Conservation (phyloP, 192 early-diverging fungal species). For the Phlyctochytrium bullatum region DNA sequence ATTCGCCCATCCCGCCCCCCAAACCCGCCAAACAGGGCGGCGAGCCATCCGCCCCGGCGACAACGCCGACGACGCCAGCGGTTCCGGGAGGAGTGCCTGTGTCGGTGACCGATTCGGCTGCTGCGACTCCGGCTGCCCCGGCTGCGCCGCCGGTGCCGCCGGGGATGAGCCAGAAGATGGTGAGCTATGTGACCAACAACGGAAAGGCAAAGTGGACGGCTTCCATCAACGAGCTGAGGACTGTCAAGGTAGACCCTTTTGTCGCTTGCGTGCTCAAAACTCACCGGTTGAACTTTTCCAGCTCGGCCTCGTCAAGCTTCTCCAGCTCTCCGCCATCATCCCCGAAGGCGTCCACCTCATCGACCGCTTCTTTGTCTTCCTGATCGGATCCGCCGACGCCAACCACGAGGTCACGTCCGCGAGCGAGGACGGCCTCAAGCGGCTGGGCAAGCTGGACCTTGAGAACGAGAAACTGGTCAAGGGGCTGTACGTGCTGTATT, state of each 20-base stretch:
- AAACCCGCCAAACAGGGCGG: conserved; percentile 16
- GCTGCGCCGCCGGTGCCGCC: no score
- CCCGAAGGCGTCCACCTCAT: conserved; percentile 41
- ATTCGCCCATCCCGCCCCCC: conserved; percentile 42
- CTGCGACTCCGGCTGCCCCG: no score
- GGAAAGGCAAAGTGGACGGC: conserved; percentile 71
- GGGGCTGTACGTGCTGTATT: conserved; percentile 58
- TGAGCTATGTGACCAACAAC: conserved; percentile 66
- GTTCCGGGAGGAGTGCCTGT: no score
- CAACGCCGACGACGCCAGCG: conserved; percentile 4
- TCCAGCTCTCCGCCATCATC: conserved; percentile 25
- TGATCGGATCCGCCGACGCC: conserved; percentile 66
- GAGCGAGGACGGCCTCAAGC: conserved; percentile 79
- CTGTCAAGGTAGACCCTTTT: conserved; percentile 29
- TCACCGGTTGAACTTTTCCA: background rate
- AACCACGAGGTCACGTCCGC: conserved; percentile 65
- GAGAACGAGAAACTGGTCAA: conserved; percentile 60
- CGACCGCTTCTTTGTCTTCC: conserved; percentile 60
- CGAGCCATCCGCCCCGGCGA: background rate
- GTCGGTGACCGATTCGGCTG: no score
- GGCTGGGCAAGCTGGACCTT: conserved; percentile 63
- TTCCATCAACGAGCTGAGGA: conserved; percentile 20
- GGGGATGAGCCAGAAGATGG: conserved; percentile 54
- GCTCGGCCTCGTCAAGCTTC: conserved; percentile 28
- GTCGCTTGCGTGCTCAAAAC: conserved; percentile 6